Evolutionary conservation across 371 early-diverging fungal genomes (phyloP), one percentile per base, ranked within the genome.

Genomic region (Mucor velutinosus): DNA sequence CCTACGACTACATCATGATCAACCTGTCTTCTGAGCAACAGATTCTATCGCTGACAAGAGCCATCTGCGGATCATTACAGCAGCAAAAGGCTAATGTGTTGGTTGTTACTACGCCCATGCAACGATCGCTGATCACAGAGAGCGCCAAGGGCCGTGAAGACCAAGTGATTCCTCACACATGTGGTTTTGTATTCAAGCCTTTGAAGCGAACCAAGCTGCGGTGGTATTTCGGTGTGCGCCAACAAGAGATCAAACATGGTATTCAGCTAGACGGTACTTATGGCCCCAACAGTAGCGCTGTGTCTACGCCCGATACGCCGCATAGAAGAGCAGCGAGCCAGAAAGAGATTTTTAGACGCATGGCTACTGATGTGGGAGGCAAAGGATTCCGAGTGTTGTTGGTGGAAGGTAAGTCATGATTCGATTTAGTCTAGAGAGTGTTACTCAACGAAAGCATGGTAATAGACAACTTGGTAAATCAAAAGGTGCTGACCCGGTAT

Each of bases 121-220:
- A 88, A 30, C 80, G 88, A 2, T 83, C 86, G 0, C 64, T 78
- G 4, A 81, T 88, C 30, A 84, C 83, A 66, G 88, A 85, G 30
- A 75, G 69, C 8, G 81, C 84, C 11, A 76, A 77, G 37, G 78
- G 76, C 0, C 60, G 60, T 4, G 77, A 77, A 35, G 62, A 70
- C 2, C 72, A 68, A 14, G 57, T 73, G n/a, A 70, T 86, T 17
- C 85, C 86, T 0, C 37, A 69, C 7, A 76, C 72, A 17, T 81
- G 83, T 51, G 86, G 86, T 14, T 88, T 86, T 78, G 84, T 88
- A 2, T 88, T 88, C 68, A 88, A 88, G 49, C 88, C 88, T 0
- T 37, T 88, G 63, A 86, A 84, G 43, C 79, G 84, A 59, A 78
- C 79, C 37, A 88, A 86, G 65, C 60, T 88, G 4, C 71, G 81